Evolutionary conservation across 768 basidiomycete genomes (phyloP).

Genomic region (Rhodosporidiobolus odoratus): DNA sequence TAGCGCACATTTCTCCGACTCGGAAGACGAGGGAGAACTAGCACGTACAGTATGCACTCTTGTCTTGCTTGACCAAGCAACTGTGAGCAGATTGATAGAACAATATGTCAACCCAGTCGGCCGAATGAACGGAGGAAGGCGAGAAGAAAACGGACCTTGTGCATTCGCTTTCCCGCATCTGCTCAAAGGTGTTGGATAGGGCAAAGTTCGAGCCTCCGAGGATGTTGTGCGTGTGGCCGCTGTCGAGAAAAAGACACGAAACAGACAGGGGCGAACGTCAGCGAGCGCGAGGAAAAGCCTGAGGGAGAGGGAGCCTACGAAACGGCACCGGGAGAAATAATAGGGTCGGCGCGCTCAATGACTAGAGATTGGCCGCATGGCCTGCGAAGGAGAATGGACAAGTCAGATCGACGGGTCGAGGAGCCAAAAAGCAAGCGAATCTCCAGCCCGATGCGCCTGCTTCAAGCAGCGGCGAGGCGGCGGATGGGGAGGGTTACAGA

Average conservation of each 20-base stretch:
- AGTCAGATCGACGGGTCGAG: fast-evolving
- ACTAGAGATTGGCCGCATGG: slow-evolving; percentile 22
- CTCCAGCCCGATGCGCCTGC: no score
- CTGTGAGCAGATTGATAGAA: neutral
- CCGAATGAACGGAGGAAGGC: no score
- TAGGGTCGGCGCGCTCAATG: slow-evolving; percentile 45
- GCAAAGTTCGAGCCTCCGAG: slow-evolving; percentile 44
- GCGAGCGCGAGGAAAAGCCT: neutral
- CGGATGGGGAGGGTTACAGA: no score
- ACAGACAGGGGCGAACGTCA: neutral
- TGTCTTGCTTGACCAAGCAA: slow-evolving; percentile 24
- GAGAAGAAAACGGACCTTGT: slow-evolving; percentile 35
- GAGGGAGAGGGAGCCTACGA: slow-evolving; percentile 8
- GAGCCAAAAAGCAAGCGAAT: no score
- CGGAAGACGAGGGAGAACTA: neutral
- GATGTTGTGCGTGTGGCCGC: slow-evolving; percentile 44
- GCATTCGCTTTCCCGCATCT: slow-evolving; percentile 40
- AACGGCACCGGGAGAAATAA: slow-evolving; percentile 44
- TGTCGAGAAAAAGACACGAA: no score
- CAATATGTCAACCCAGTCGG: neutral
- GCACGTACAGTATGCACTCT: slow-evolving; percentile 18
- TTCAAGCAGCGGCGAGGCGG: no score
- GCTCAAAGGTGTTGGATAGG: slow-evolving; percentile 32
- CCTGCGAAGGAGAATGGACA: neutral
- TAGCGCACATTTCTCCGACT: neutral